Evolutionary conservation across 306 rosid genomes (phyloP).

Genomic region (Rosa lucieae): DNA sequence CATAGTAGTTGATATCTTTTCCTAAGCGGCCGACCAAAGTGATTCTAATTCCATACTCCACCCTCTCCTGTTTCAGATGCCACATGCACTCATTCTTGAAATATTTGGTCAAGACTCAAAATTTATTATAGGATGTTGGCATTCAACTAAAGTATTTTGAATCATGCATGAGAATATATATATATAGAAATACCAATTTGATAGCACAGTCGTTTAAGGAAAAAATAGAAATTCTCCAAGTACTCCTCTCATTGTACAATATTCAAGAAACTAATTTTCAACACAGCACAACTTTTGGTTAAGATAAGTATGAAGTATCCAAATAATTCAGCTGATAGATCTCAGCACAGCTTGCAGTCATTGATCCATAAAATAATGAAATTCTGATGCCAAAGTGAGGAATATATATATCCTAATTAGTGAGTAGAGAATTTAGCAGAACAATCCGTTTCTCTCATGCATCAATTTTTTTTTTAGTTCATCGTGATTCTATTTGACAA

Average conservation of each 20-base stretch:
- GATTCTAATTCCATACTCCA: conserved; percentile 92
- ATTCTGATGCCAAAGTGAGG: conserved; percentile 40
- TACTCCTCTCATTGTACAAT: conserved; percentile 10
- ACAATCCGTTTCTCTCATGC: conserved; percentile 34
- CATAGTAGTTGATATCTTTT: conserved; percentile 40
- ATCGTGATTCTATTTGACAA: conserved; percentile 46
- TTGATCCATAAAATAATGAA: conserved; percentile 24
- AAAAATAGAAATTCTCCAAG: conserved; percentile 1
- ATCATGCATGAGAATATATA: conserved; percentile 6
- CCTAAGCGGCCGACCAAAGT: conserved; percentile 86
- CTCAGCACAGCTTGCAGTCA: conserved; percentile 27
- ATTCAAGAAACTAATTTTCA: conserved; percentile 2
- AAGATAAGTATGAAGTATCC: conserved; percentile 27
- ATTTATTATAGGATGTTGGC: neutral
- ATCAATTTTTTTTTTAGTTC: conserved; percentile 28
- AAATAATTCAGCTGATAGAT: conserved; percentile 14
- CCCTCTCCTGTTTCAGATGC: conserved; percentile 49
- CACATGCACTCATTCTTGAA: conserved; percentile 27
- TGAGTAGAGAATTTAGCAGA: conserved; percentile 51
- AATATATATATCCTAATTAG: conserved; percentile 33
- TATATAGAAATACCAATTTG: neutral
- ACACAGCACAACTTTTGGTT: conserved; percentile 7
- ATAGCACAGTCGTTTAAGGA: neutral
- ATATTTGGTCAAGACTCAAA: conserved; percentile 4
- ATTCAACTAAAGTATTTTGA: conserved; percentile 12